phyloP scores from a whole-genome alignment of 2,329 filamentous ascomycete genomes.

The Fusarium sp. region DNA sequence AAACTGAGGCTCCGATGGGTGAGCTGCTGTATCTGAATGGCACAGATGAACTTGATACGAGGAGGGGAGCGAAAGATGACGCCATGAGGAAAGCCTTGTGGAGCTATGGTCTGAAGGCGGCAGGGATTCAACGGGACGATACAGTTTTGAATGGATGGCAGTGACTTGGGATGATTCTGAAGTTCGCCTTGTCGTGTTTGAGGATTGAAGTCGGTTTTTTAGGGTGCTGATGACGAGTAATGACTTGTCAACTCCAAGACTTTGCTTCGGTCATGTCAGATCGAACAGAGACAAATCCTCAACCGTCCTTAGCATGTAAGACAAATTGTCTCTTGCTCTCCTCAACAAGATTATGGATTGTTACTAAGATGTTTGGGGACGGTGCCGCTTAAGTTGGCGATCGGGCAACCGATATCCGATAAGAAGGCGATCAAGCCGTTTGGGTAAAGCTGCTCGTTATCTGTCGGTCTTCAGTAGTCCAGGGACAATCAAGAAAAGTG shows the following conservation, averaged over 20 bases:
- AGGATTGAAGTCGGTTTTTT: neutral
- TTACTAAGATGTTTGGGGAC: neutral
- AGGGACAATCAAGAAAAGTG: neutral
- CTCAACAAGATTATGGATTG: neutral
- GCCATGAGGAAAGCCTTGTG: conserved; percentile 46
- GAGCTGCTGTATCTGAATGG: conserved; percentile 49
- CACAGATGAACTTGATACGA: conserved; percentile 40
- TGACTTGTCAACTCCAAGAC: neutral
- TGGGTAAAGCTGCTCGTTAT: neutral
- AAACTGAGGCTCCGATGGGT: conserved; percentile 40
- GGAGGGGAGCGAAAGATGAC: conserved; percentile 45
- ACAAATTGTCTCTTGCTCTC: conserved; percentile 1
- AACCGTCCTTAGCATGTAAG: neutral
- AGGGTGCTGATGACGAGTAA: neutral
- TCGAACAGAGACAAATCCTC: neutral
- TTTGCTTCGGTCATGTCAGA: neutral
- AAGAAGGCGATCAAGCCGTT: neutral
- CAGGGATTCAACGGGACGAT: conserved; percentile 39
- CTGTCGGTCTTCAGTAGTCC: neutral
- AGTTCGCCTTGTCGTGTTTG: neutral
- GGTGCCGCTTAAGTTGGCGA: neutral
- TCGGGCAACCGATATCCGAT: neutral
- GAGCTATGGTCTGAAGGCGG: conserved; percentile 42
- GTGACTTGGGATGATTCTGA: conserved; percentile 15
- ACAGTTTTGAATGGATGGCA: conserved; percentile 43